Conservation (phyloP, 2,329 filamentous ascomycete genomes). For the Talaromyces piceae region DNA sequence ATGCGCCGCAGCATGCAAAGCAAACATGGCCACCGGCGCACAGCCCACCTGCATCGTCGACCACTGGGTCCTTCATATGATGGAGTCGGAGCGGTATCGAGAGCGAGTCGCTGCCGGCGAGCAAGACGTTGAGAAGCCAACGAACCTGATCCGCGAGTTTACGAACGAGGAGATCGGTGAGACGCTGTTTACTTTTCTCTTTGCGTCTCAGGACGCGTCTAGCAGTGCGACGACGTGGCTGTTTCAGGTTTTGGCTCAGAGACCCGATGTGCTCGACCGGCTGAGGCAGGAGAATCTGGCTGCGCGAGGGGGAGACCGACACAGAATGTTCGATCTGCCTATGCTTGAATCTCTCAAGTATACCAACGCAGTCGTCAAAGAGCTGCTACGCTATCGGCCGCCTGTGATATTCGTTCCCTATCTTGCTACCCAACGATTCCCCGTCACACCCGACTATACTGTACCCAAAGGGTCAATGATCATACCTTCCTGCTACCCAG, state of each 20-base stretch:
- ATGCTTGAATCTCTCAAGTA: constrained; percentile 82
- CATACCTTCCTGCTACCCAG: constrained; percentile 81
- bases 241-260: constrained; percentile 87
- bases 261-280: constrained; percentile 82
- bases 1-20: constrained; percentile 88
- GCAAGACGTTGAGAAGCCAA: constrained; percentile 70
- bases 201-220: constrained; percentile 94
- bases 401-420: constrained; percentile 97
- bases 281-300: constrained; percentile 83
- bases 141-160: constrained; percentile 75
- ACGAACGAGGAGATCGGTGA: constrained; percentile 83
- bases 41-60: constrained; percentile 89
- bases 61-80: constrained; percentile 81
- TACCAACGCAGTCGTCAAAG: constrained; percentile 83
- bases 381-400: constrained; percentile 85
- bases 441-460: constrained; percentile 76
- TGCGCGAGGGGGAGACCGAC: constrained; percentile 64
- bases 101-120: constrained; percentile 68
- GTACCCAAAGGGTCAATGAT: constrained; percentile 93
- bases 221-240: constrained; percentile 89
- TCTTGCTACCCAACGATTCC: constrained; percentile 87
- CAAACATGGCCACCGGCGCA: constrained; percentile 81
- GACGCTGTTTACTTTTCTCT: constrained; percentile 92
- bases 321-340: constrained; percentile 67
- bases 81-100: constrained; percentile 74